Evolutionary conservation across 257 asterid genomes (phyloP).

Genomic region (Solanum lycopersicoides): DNA sequence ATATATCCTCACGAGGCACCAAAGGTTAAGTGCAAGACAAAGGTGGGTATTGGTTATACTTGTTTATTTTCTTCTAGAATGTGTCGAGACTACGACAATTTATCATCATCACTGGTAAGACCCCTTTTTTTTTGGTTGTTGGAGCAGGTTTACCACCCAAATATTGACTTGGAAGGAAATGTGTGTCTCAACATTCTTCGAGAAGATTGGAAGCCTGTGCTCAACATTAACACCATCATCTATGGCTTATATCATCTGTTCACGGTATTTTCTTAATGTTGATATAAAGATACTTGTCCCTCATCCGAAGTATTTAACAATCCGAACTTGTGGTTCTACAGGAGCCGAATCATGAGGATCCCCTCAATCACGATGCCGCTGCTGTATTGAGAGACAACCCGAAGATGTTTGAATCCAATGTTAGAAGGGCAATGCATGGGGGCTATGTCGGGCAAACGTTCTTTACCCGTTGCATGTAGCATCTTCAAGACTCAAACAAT

Average conservation of each 20-base stretch:
- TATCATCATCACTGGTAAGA: neutral
- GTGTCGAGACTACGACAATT: neutral
- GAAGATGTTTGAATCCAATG: constrained; percentile 73
- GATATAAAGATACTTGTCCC: neutral
- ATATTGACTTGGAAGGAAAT: constrained; percentile 92
- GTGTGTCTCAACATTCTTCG: constrained; percentile 98
- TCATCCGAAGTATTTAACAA: constrained; percentile 4
- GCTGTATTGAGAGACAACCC: constrained; percentile 85
- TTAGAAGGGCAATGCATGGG: constrained; percentile 85
- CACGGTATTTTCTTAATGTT: constrained; percentile 43
- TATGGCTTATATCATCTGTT: constrained; percentile 89
- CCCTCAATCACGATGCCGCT: constrained; percentile 94
- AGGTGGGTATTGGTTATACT: constrained; percentile 33
- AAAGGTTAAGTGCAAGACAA: constrained; percentile 97
- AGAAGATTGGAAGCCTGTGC: constrained; percentile 98
- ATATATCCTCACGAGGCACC: constrained; percentile 99
- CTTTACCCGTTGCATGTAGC: constrained; percentile 67
- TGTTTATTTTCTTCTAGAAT: neutral
- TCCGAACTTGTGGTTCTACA: constrained; percentile 9
- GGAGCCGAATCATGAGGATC: constrained; percentile 98
- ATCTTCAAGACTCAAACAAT: constrained; percentile 16
- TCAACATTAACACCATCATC: constrained; percentile 80
- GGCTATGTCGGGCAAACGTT: constrained; percentile 84
- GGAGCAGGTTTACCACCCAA: constrained; percentile 89
- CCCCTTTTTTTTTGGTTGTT: neutral